These are phyloP conservation scores for Dalbergia cultrata DNA, from an alignment of 306 rosid genomes.

Conservation along the genomic window DNA sequence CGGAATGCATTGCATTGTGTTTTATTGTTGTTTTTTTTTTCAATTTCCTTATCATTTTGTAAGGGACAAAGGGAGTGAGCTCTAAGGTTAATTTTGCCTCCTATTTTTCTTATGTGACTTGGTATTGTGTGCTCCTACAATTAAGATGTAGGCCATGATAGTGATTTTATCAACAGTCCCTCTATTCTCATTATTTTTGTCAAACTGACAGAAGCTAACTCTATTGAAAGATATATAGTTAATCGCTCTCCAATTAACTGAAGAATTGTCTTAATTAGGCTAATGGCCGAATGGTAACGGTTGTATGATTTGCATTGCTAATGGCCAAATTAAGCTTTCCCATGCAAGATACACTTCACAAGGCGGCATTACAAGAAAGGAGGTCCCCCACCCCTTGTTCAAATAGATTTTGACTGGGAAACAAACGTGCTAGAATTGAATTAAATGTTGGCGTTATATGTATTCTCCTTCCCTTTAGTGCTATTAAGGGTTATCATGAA, in stretches of 20 bases:
- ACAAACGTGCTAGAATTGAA: background rate
- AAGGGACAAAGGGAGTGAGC: background rate
- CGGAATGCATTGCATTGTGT: slow-evolving; percentile 8
- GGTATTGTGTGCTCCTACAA: background rate
- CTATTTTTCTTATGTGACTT: background rate
- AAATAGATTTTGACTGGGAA: too few relatives aligned
- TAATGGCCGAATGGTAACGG: too few relatives aligned
- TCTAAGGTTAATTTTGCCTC: background rate
- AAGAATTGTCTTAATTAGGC: background rate
- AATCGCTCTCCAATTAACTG: background rate
- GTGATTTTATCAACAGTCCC: slow-evolving; percentile 6
- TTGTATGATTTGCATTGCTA: too few relatives aligned
- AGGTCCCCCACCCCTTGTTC: too few relatives aligned
- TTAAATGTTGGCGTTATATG: background rate
- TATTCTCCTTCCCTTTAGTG: background rate
- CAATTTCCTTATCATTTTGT: background rate
- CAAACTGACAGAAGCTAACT: slow-evolving; percentile 16
- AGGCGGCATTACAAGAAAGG: too few relatives aligned
- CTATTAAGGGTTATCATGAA: background rate
- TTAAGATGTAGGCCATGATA: background rate
- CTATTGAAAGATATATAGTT: slow-evolving; percentile 19
- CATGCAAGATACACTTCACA: too few relatives aligned
- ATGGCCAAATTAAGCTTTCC: too few relatives aligned
- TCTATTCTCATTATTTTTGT: slow-evolving; percentile 19
- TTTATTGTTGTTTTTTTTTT: background rate